Conservation (phyloP, 768 basidiomycete genomes). For the Atractiella rhizophila region DNA sequence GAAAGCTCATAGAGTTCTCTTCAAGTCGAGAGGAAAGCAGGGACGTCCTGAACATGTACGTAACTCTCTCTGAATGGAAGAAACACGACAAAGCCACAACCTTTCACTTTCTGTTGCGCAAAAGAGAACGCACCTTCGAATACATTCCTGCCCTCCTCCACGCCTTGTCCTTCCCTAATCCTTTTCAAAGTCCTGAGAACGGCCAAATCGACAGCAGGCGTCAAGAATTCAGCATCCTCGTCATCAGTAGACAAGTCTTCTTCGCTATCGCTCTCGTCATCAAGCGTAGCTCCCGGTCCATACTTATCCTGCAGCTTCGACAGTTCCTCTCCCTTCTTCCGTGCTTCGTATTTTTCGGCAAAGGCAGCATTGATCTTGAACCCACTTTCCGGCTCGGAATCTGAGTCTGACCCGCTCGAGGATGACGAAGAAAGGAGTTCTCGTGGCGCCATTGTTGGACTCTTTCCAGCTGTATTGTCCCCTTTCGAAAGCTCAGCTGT, state of each 20-base stretch:
- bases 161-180: constrained; percentile 57
- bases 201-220: constrained; percentile 75
- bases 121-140: constrained; percentile 40
- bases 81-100: too few relatives aligned
- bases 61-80: too few relatives aligned
- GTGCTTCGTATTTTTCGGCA: constrained; percentile 55
- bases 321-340: constrained; percentile 64
- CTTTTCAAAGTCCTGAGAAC: constrained; percentile 69
- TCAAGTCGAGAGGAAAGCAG: too few relatives aligned
- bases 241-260: constrained; percentile 35
- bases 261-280: constrained; percentile 30
- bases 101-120: too few relatives aligned
- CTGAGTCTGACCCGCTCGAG: too few relatives aligned
- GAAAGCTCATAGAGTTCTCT: too few relatives aligned
- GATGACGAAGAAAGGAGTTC: too few relatives aligned
- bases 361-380: constrained; percentile 48
- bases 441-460: too few relatives aligned
- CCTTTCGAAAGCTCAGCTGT: too few relatives aligned
- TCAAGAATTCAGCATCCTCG: constrained; percentile 81
- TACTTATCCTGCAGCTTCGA: constrained; percentile 62
- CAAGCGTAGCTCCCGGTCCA: constrained; percentile 16
- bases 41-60: too few relatives aligned
- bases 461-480: too few relatives aligned
- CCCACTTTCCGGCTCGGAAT: constrained; percentile 24
- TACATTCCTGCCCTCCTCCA: constrained; percentile 35